Evolutionary conservation across 202 grass and related monocot genomes (phyloP).

Genomic region (Zoysia matrella): DNA sequence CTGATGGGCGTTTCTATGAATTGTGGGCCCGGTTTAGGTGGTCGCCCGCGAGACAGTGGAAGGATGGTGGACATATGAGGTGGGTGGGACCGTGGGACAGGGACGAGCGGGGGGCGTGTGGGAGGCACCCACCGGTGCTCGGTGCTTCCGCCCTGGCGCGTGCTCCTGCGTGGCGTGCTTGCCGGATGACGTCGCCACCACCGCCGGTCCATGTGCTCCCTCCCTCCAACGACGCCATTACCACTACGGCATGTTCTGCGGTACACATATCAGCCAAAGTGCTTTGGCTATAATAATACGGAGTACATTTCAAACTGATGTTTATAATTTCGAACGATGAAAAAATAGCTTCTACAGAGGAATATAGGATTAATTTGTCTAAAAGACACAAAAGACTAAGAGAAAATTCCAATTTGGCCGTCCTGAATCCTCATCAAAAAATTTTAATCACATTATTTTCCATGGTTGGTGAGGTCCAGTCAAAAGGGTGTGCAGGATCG

Average conservation of each 20-base stretch:
- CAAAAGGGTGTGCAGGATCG: neutral
- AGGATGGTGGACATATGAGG: neutral
- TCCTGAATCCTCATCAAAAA: neutral
- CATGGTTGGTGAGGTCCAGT: slow-evolving; percentile 6
- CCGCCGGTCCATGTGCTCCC: neutral
- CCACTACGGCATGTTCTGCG: too few species aligned
- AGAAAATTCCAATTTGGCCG: neutral
- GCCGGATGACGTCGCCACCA: neutral
- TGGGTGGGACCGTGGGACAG: neutral
- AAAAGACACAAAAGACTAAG: neutral
- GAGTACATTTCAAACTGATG: too few species aligned
- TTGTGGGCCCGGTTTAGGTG: neutral
- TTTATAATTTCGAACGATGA: too few species aligned
- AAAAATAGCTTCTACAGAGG: too few species aligned
- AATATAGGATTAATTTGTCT: too few species aligned
- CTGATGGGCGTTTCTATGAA: neutral
- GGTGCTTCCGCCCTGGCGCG: neutral
- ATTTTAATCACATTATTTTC: neutral
- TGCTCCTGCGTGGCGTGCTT: slow-evolving; percentile 9
- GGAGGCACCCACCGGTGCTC: slow-evolving; percentile 34
- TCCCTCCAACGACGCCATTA: too few species aligned
- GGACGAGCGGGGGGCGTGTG: slow-evolving; percentile 39
- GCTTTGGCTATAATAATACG: too few species aligned
- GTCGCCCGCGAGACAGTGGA: neutral
- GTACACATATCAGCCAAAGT: too few species aligned